A percentile compares a stretch with the other conserved stretches of the same genome.
phyloP scores from a whole-genome alignment of 2,329 filamentous ascomycete genomes.

The Ophidiomyces ophidiicola region DNA sequence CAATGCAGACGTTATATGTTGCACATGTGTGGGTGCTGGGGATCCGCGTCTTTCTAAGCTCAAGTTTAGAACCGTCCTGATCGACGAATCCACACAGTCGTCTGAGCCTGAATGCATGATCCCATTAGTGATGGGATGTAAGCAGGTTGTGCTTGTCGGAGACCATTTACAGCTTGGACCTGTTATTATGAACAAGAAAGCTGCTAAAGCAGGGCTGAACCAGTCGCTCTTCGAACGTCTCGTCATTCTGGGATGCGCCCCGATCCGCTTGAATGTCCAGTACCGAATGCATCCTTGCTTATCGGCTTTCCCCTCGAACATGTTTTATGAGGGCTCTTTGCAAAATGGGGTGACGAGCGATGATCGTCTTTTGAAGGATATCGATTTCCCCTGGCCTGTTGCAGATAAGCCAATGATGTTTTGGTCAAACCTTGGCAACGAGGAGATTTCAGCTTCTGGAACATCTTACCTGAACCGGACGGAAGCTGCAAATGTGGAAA shows the following conservation, averaged over 20 bases:
- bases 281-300: conserved; percentile 99
- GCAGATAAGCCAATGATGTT: conserved; percentile 98
- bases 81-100: conserved; percentile 96
- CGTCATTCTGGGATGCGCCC: conserved; percentile 77
- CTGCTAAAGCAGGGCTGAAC: conserved; percentile 91
- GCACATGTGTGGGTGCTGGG: conserved; percentile 93
- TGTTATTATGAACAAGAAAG: conserved; percentile 99
- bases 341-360: conserved; percentile 92
- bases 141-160: conserved; percentile 96
- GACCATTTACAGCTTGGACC: conserved; percentile 97
- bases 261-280: conserved; percentile 89
- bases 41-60: conserved; percentile 92
- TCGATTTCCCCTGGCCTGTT: conserved; percentile 97
- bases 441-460: conserved; percentile 94
- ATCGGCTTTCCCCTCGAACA: conserved; percentile 95
- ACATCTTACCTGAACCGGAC: conserved; percentile 97
- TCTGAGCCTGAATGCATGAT: conserved; percentile 99
- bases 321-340: conserved; percentile 97
- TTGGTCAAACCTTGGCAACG: conserved; percentile 94
- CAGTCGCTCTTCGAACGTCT: conserved; percentile 97
- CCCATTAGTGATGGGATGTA: conserved; percentile 88
- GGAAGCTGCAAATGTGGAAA: conserved; percentile 93
- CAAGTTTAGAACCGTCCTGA: conserved; percentile 95
- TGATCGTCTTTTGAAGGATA: conserved; percentile 76
- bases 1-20: conserved; percentile 96